Conservation (phyloP, 2,329 filamentous ascomycete species). For the Arthrobotrys megalospora region DNA sequence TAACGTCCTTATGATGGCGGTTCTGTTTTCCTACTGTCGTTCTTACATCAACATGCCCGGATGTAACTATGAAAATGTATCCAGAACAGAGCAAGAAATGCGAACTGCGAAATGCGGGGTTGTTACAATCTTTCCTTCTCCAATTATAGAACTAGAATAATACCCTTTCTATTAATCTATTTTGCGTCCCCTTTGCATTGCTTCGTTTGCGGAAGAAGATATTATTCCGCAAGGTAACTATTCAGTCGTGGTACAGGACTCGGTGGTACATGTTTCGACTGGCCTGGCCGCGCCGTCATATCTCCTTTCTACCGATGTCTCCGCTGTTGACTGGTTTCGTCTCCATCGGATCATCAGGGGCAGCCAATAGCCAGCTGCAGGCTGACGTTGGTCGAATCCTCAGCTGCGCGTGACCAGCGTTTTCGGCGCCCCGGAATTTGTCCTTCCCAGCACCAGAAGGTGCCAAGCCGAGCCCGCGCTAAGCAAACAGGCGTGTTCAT, state of each 20-base stretch:
- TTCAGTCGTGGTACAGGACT: background rate
- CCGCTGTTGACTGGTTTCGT: background rate
- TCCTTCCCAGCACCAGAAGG: slow-evolving; percentile 26
- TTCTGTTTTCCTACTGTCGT: slow-evolving; percentile 28
- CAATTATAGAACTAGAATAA: slow-evolving; percentile 29
- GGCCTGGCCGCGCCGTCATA: background rate
- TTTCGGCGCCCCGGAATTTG: slow-evolving; percentile 50
- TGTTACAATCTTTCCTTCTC: slow-evolving; percentile 40
- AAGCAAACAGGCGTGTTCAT: slow-evolving; percentile 25
- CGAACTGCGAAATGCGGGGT: slow-evolving; percentile 42
- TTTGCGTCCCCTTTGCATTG: background rate
- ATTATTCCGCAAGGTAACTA: background rate
- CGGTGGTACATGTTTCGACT: slow-evolving; percentile 2
- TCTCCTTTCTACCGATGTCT: background rate
- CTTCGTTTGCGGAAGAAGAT: background rate
- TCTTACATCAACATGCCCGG: slow-evolving; percentile 38
- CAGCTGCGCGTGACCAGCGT: slow-evolving; percentile 45
- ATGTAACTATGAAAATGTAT: slow-evolving; percentile 48
- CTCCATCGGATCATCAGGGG: slow-evolving; percentile 52
- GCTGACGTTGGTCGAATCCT: slow-evolving; percentile 37
- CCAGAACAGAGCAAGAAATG: slow-evolving; percentile 47
- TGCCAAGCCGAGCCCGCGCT: slow-evolving; percentile 35
- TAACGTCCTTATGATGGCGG: slow-evolving; percentile 24
- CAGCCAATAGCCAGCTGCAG: slow-evolving; percentile 45
- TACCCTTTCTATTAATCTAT: slow-evolving; percentile 16